Evolutionary conservation across 768 basidiomycete species (phyloP).

Genomic region (Pleurotus platypus): DNA sequence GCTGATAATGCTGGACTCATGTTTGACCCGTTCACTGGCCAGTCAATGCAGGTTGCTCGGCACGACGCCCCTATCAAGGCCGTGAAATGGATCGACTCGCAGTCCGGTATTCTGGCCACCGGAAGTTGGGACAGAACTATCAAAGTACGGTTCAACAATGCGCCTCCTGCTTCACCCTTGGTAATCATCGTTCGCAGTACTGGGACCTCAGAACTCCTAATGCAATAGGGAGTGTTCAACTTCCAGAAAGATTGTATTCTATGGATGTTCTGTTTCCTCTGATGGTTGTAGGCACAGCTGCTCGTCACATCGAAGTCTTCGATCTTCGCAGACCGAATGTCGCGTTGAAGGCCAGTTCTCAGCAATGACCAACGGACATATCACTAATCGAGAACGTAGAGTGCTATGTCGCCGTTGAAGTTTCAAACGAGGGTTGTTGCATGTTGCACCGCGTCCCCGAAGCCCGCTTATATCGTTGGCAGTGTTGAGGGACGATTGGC

Average conservation of each 20-base stretch:
- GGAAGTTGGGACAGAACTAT: constrained; percentile 98
- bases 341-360: constrained; percentile 61
- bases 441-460: constrained; percentile 68
- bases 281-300: constrained; percentile 91
- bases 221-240: constrained; percentile 72
- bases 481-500: constrained; percentile 92
- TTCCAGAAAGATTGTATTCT: constrained; percentile 90
- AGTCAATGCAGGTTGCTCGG: constrained; percentile 78
- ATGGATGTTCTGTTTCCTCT: constrained; percentile 80
- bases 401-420: constrained; percentile 82
- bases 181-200: constrained; percentile 49
- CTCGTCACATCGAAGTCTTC: constrained; percentile 87
- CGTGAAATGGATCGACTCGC: constrained; percentile 67
- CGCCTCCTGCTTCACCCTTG: background rate
- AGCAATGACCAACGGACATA: background rate
- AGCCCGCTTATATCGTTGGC: constrained; percentile 77
- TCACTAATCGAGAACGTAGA: constrained; percentile 36
- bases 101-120: constrained; percentile 75
- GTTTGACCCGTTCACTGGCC: constrained; percentile 86
- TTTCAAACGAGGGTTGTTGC: constrained; percentile 90
- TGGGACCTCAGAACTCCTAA: constrained; percentile 84
- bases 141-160: constrained; percentile 51
- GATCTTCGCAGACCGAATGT: constrained; percentile 81
- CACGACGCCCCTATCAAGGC: constrained; percentile 88
- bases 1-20: constrained; percentile 94